phyloP scores from a whole-genome alignment of 345 rosid species.

The Eucalyptus cloeziana region DNA sequence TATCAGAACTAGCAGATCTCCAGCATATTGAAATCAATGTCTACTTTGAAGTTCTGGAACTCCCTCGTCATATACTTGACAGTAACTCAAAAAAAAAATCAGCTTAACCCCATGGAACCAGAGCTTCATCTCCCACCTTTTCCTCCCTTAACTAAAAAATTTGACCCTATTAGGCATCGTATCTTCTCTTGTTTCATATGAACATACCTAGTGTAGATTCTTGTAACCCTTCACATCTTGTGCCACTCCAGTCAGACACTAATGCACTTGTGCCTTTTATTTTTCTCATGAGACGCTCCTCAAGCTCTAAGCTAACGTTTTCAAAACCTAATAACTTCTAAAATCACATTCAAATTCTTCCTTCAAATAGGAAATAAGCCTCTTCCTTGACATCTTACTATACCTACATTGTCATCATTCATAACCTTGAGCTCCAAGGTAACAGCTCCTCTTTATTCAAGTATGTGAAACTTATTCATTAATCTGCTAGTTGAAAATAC shows the following conservation, averaged over 20 bases:
- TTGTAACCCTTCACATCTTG: not conserved
- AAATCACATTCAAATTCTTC: not conserved
- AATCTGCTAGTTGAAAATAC: not conserved
- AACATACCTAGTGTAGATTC: not conserved
- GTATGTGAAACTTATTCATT: not conserved
- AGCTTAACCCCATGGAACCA: not conserved
- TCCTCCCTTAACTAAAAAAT: not conserved
- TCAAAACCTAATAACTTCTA: not conserved
- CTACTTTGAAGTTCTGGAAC: not conserved
- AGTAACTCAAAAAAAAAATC: not conserved
- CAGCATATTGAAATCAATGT: not conserved
- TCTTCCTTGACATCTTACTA: not conserved
- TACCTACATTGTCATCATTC: not conserved
- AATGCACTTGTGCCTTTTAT: not conserved
- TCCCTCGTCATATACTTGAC: not conserved
- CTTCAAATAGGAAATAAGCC: not conserved
- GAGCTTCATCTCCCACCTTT: not conserved
- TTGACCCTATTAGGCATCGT: not conserved
- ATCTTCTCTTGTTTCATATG: not conserved
- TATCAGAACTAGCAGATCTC: not conserved
- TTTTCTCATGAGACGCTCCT: not conserved
- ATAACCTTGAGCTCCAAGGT: not conserved
- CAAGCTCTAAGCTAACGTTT: not conserved
- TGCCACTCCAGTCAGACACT: not conserved
- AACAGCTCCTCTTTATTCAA: not conserved